A percentile compares a stretch with the other conserved stretches of the same genome.
Evolutionary conservation across 1,284 basidiomycete species (phyloP).

Genomic region (Cronartium quercuum): DNA sequence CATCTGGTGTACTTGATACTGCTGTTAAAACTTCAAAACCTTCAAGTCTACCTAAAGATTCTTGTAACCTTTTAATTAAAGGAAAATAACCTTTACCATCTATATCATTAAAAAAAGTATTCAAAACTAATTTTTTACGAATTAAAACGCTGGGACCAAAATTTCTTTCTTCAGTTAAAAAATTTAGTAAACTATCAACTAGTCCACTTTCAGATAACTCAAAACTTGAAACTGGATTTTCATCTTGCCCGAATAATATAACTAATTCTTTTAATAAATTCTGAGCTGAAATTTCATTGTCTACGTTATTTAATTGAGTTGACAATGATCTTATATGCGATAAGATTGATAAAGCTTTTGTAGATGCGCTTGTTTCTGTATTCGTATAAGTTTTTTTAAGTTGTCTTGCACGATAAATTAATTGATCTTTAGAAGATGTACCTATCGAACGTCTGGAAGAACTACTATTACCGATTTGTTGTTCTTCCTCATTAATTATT

Average conservation of each 20-base stretch:
- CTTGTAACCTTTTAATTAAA: slow-evolving; percentile 90
- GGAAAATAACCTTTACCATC: no score
- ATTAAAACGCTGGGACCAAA: no score
- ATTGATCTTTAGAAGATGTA: slow-evolving; percentile 31
- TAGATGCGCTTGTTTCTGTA: slow-evolving; percentile 21
- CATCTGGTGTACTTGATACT: slow-evolving; percentile 62
- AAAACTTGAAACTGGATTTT: slow-evolving; percentile 79
- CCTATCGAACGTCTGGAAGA: no score
- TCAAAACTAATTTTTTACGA: slow-evolving; percentile 41
- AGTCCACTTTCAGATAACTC: slow-evolving; percentile 90
- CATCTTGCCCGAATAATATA: slow-evolving; percentile 65
- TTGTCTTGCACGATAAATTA: slow-evolving; percentile 39
- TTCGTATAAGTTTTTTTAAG: slow-evolving; percentile 28
- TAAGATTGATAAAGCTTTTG: slow-evolving; percentile 59
- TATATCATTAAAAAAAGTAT: slow-evolving; percentile 53
- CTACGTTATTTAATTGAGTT: slow-evolving; percentile 57
- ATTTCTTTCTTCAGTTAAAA: slow-evolving; percentile 64
- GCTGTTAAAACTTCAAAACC: slow-evolving; percentile 88
- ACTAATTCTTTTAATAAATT: slow-evolving; percentile 67
- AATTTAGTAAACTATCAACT: slow-evolving; percentile 75
- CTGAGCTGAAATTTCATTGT: slow-evolving; percentile 62
- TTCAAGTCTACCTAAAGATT: slow-evolving; percentile 84
- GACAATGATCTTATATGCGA: slow-evolving; percentile 57
- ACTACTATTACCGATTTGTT: no score
- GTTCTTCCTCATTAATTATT: no score